A percentile compares a stretch with the other conserved stretches of the same genome.
These are phyloP conservation scores for Neolentinus lepideus DNA, from an alignment of 1,284 basidiomycete genomes.

Conservation along the genomic window DNA sequence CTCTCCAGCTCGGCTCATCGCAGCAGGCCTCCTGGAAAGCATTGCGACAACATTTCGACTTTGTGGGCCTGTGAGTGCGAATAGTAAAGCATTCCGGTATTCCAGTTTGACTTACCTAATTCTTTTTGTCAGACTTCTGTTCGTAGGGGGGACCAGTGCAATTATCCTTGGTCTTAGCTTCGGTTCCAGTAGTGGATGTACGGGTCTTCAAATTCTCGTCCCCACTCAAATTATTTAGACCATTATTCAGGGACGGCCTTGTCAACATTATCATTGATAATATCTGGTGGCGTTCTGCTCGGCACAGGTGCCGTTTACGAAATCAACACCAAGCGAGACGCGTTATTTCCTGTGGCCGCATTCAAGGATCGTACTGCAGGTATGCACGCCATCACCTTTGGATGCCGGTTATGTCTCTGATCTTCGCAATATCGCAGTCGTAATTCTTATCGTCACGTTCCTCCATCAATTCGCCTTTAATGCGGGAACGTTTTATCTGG, in stretches of 20 bases:
- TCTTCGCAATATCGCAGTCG: slow-evolving; percentile 33
- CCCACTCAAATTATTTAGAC: slow-evolving; percentile 3
- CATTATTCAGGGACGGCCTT: slow-evolving; percentile 46
- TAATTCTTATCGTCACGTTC: slow-evolving; percentile 60
- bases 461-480: slow-evolving; percentile 77
- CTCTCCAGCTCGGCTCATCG: slow-evolving; percentile 37
- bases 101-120: slow-evolving; percentile 5
- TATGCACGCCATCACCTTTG: slow-evolving; percentile 23
- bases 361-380: slow-evolving; percentile 56
- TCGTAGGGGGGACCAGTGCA: slow-evolving; percentile 67
- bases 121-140: slow-evolving; percentile 43
- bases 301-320: slow-evolving; percentile 59
- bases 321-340: slow-evolving; percentile 52
- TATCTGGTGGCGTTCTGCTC: slow-evolving; percentile 45
- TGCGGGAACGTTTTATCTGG: slow-evolving; percentile 76
- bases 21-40: slow-evolving; percentile 46
- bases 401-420: slow-evolving; percentile 10
- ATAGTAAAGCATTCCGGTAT: slow-evolving; percentile 6
- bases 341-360: slow-evolving; percentile 58
- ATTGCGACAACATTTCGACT: slow-evolving; percentile 57
- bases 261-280: slow-evolving; percentile 53
- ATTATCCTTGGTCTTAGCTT: slow-evolving; percentile 75
- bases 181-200: slow-evolving; percentile 60
- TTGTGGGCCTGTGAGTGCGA: slow-evolving; percentile 57
- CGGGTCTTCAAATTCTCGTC: slow-evolving; percentile 19